A percentile compares a stretch with the other conserved stretches of the same genome.
These are phyloP conservation scores for Tanacetum coccineum DNA, from an alignment of 129 eudicot species.

Conservation along the genomic window DNA sequence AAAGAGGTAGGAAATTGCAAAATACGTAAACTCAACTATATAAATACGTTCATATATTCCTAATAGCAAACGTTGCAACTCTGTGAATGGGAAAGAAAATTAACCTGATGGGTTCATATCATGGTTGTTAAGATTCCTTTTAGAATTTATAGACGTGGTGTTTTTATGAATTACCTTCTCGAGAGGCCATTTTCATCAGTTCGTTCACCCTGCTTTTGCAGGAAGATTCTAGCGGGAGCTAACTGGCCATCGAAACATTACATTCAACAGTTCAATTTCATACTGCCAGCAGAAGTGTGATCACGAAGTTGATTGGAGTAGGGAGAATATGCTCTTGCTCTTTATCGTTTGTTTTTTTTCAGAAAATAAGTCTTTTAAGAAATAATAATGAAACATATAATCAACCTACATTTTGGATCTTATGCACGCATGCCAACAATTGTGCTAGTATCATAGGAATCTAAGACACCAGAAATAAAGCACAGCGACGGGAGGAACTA, in stretches of 20 bases:
- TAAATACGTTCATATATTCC: no score
- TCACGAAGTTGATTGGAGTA: not conserved
- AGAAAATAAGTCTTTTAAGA: not conserved
- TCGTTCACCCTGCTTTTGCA: conserved; percentile 79
- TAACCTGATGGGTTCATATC: no score
- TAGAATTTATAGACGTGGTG: not conserved
- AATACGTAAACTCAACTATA: no score
- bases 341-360: not conserved
- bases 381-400: not conserved
- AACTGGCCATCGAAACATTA: conserved; percentile 86
- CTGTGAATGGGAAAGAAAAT: no score
- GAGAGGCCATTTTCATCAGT: conserved; percentile 55
- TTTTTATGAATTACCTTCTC: conserved; percentile 47
- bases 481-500: conserved; percentile 74
- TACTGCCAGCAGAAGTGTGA: conserved; percentile 45
- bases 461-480: conserved; percentile 97
- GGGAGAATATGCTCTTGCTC: not conserved
- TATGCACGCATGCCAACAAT: conserved; percentile 72
- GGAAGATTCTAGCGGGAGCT: conserved; percentile 98
- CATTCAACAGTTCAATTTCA: conserved; percentile 91
- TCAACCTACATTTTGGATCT: conserved; percentile 74
- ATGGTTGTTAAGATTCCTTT: no score
- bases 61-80: no score
- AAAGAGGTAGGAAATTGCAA: no score
- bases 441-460: conserved; percentile 96